phyloP scores from a whole-genome alignment of 176 grass and related monocot genomes.

The Rhynchospora tenuis region DNA sequence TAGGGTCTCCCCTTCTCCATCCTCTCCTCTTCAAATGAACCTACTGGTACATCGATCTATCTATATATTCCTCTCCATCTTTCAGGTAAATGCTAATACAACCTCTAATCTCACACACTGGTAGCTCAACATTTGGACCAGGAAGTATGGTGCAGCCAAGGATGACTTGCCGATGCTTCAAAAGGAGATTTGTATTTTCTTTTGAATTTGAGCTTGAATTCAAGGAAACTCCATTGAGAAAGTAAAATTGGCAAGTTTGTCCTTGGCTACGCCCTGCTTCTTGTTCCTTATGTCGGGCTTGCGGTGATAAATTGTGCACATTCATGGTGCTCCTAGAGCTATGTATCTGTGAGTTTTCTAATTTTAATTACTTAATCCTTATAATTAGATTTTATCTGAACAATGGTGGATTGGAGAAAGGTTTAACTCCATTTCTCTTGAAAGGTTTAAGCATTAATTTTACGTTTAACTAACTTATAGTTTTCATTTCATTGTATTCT shows the following conservation, averaged over 20 bases:
- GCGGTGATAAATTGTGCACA: conserved; percentile 17
- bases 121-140: conserved; percentile 54
- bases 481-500: background rate
- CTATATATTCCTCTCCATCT: background rate
- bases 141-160: conserved; percentile 87
- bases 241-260: conserved; percentile 66
- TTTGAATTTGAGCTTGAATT: background rate
- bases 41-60: background rate
- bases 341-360: background rate
- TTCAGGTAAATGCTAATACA: background rate
- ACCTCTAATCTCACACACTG: conserved; percentile 26
- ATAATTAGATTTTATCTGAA: background rate
- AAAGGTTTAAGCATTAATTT: background rate
- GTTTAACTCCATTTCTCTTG: background rate
- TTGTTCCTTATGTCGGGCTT: conserved; percentile 66
- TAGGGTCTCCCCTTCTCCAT: background rate
- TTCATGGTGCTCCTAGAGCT: background rate
- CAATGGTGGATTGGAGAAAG: background rate
- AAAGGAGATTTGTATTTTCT: background rate
- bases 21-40: conserved; percentile 15
- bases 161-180: conserved; percentile 84
- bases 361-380: too few relatives aligned
- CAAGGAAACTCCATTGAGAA: background rate
- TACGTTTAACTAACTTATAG: background rate
- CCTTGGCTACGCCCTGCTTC: conserved; percentile 80